These are phyloP conservation scores for Diaporthe sp. DNA, from an alignment of 2,329 filamentous ascomycete genomes.

Conservation along the genomic window DNA sequence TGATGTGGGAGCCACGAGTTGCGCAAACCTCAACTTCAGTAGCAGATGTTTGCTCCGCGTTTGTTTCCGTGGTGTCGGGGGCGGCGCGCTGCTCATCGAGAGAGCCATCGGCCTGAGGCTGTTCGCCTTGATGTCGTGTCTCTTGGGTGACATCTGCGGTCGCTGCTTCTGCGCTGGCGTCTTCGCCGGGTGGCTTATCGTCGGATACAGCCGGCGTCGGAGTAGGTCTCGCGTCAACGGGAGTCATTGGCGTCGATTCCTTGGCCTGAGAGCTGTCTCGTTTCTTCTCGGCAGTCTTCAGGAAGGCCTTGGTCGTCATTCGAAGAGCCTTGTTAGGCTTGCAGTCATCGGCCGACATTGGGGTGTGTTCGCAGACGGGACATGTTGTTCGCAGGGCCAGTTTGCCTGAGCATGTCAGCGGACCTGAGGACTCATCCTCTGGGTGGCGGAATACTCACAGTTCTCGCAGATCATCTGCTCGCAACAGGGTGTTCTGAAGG, in stretches of 20 bases:
- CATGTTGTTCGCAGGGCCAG: conserved; percentile 80
- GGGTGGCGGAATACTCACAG: conserved; percentile 64
- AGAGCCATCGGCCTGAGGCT: conserved; percentile 9
- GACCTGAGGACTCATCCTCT: background rate
- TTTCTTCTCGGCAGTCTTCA: conserved; percentile 93
- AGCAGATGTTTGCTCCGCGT: conserved; percentile 24
- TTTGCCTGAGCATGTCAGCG: conserved; percentile 69
- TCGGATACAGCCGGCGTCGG: conserved; percentile 41
- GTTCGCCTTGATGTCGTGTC: conserved; percentile 14
- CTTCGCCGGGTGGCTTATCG: conserved; percentile 16
- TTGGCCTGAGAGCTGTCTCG: conserved; percentile 72
- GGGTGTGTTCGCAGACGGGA: conserved; percentile 92
- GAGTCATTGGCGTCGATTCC: conserved; percentile 53
- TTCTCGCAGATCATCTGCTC: conserved; percentile 93
- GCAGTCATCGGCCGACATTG: conserved; percentile 86
- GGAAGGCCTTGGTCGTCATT: conserved; percentile 89
- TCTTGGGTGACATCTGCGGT: background rate
- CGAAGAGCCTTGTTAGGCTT: conserved; percentile 91
- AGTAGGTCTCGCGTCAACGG: conserved; percentile 52
- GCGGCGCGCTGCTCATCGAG: conserved; percentile 26
- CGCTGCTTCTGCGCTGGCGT: background rate
- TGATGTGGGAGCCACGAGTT: no score
- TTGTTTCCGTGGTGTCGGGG: background rate
- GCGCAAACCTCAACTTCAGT: conserved; percentile 32
- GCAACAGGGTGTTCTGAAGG: conserved; percentile 92